Conservation (phyloP, 192 early-diverging fungal species). For the Entomortierella lignicola region DNA sequence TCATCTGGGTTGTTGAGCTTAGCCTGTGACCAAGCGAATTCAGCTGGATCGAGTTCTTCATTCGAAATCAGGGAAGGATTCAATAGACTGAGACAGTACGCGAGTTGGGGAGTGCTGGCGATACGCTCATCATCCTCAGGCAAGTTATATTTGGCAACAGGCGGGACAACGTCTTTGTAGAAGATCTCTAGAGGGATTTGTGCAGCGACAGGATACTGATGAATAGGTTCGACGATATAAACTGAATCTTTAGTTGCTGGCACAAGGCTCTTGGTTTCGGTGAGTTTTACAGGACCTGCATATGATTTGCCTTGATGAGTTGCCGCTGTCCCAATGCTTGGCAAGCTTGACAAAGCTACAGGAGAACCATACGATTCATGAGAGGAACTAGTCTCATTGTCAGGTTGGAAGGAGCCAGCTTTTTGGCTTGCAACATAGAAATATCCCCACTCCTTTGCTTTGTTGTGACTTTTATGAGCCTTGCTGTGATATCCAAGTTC, state of each 20-base stretch:
- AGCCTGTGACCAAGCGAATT: background rate
- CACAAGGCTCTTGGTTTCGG: too few species aligned
- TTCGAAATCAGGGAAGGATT: background rate
- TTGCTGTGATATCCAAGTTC: background rate
- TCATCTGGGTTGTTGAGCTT: background rate
- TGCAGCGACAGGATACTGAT: too few species aligned
- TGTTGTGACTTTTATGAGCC: background rate
- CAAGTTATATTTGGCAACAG: background rate
- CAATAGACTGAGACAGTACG: conserved; percentile 4
- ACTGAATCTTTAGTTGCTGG: too few species aligned
- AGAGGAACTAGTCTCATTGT: too few species aligned
- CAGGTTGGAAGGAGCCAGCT: too few species aligned
- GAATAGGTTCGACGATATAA: too few species aligned
- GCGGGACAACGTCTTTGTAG: background rate
- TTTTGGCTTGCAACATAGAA: background rate
- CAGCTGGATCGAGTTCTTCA: background rate
- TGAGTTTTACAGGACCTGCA: too few species aligned
- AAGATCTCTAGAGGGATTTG: too few species aligned
- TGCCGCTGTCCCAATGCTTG: too few species aligned
- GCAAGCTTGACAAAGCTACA: too few species aligned
- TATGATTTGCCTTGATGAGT: too few species aligned
- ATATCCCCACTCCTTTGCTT: background rate
- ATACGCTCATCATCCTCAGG: background rate
- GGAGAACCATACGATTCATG: too few species aligned
- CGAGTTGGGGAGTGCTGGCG: background rate